Conservation (phyloP, 2,329 filamentous ascomycete species). For the Penicillium rolfsii region DNA sequence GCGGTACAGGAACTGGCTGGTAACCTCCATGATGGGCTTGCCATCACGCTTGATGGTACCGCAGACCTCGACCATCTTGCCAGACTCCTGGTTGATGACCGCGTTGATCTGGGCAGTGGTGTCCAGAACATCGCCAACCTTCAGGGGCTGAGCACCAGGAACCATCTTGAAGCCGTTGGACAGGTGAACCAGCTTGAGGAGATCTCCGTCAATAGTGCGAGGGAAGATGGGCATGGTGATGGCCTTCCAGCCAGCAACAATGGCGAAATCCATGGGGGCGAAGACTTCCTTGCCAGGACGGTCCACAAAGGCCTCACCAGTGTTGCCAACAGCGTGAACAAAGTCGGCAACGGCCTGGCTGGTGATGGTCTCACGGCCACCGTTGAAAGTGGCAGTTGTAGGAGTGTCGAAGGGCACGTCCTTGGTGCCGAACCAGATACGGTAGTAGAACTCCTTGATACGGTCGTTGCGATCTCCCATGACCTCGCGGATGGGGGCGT, state of each 20-base stretch:
- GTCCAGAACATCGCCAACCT: slow-evolving; percentile 90
- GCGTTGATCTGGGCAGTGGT: slow-evolving; percentile 96
- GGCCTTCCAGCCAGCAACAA: slow-evolving; percentile 98
- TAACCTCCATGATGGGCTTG: slow-evolving; percentile 93
- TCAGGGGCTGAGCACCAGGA: slow-evolving; percentile 88
- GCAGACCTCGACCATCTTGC: slow-evolving; percentile 99
- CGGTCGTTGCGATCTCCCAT: slow-evolving; percentile 96
- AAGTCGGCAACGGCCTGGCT: slow-evolving; percentile 96
- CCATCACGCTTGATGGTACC: slow-evolving; percentile 88
- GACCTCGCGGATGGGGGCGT: slow-evolving; percentile 95
- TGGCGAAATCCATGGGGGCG: slow-evolving; percentile 98
- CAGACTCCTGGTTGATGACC: slow-evolving; percentile 95
- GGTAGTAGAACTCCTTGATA: slow-evolving; percentile 99
- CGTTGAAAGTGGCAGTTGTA: slow-evolving; percentile 86
- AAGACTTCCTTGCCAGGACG: slow-evolving; percentile 90
- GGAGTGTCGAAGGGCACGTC: slow-evolving; percentile 78
- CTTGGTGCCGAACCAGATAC: slow-evolving; percentile 93
- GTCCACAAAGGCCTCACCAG: slow-evolving; percentile 94
- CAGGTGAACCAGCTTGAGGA: slow-evolving; percentile 93
- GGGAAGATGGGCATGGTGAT: slow-evolving; percentile 99
- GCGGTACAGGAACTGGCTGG: slow-evolving; percentile 96
- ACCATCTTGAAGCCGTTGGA: slow-evolving; percentile 99
- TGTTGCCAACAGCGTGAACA: slow-evolving; percentile 98
- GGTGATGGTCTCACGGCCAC: slow-evolving; percentile 83
- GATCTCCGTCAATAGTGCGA: slow-evolving; percentile 89